Percentiles rank a stretch among this genome's conserved stretches.
phyloP scores from a whole-genome alignment of 495 filamentous ascomycete genomes.

The Cercophora sp. region DNA sequence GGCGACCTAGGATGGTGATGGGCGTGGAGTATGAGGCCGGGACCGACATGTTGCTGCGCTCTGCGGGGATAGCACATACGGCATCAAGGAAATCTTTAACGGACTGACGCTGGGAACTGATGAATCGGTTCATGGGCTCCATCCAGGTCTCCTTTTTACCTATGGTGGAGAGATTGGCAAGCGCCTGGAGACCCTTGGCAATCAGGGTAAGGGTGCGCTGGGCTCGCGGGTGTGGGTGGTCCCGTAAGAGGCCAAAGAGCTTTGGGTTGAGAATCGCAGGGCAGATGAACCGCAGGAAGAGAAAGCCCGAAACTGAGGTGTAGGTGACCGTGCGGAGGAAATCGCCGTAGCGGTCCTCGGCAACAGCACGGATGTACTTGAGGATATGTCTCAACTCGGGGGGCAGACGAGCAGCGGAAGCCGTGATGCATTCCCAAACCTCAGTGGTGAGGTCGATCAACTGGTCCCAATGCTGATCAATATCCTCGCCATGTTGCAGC shows the following conservation, averaged over 20 bases:
- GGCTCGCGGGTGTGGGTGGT: conserved; percentile 80
- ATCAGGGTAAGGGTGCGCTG: conserved; percentile 91
- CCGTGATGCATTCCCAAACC: conserved; percentile 79
- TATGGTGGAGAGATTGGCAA: conserved; percentile 91
- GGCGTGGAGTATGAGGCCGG: conserved; percentile 91
- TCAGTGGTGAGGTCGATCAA: conserved; percentile 72
- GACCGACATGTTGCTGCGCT: conserved; percentile 58
- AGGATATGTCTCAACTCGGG: conserved; percentile 82
- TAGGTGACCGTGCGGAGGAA: conserved; percentile 89
- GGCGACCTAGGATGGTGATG: conserved; percentile 78
- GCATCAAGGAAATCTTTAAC: conserved; percentile 86
- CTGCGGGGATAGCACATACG: conserved; percentile 75
- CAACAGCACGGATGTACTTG: conserved; percentile 87
- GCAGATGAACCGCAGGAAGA: conserved; percentile 95
- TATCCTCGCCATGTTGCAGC: conserved; percentile 64
- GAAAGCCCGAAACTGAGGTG: conserved; percentile 92
- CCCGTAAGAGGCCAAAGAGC: conserved; percentile 82
- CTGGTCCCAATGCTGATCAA: conserved; percentile 78
- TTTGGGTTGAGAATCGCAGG: conserved; percentile 96
- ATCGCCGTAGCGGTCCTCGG: conserved; percentile 96
- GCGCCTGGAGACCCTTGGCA: conserved; percentile 89
- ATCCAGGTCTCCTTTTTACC: conserved; percentile 97
- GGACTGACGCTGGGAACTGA: conserved; percentile 58
- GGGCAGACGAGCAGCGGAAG: conserved; percentile 69
- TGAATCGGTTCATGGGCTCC: conserved; percentile 93